Conservation (phyloP, 176 grass and related monocot species). For the Oryza punctata region DNA sequence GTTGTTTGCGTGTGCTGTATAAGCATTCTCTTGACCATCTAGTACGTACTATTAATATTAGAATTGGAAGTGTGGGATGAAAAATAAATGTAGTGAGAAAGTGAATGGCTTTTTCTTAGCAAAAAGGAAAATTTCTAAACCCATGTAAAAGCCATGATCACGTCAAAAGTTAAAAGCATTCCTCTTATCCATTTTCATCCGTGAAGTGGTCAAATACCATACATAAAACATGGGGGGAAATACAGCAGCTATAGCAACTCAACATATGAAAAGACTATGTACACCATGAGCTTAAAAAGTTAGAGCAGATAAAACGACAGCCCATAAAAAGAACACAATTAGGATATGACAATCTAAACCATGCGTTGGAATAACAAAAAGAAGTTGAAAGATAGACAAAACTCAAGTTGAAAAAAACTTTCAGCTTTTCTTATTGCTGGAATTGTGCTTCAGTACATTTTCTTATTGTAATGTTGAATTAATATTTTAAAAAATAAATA, state of each 20-base stretch:
- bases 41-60: neutral
- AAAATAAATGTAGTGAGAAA: too few species aligned
- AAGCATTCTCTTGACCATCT: neutral
- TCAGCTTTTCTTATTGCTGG: neutral
- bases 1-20: neutral
- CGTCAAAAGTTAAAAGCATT: too few species aligned
- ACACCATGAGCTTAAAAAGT: neutral
- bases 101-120: too few species aligned
- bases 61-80: too few species aligned
- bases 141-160: too few species aligned
- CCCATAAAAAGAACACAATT: neutral
- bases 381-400: neutral
- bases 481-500: too few species aligned
- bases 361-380: neutral
- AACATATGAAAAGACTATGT: neutral
- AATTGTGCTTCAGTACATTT: too few species aligned
- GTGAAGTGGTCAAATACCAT: neutral
- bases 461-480: too few species aligned
- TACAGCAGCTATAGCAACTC: neutral
- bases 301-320: neutral
- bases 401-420: neutral
- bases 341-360: neutral
- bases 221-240: neutral
- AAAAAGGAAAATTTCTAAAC: too few species aligned
- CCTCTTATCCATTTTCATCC: too few species aligned